Conservation (phyloP, 1,139 yeast genomes). For the Hyphopichia wangnamkhiaoensis region DNA sequence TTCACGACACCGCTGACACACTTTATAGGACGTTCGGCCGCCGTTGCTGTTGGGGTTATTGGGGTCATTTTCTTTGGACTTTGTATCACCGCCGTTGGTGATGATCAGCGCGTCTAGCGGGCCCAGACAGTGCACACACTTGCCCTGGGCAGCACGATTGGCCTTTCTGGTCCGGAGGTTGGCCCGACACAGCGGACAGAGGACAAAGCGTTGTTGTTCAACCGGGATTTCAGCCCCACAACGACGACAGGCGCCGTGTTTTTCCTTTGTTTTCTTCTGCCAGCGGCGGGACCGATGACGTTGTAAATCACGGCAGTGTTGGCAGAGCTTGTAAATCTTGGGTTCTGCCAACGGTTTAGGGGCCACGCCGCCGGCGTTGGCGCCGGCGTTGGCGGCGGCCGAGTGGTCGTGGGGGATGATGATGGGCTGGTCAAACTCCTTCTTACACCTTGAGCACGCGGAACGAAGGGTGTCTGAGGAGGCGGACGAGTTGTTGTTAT, state of each 20-base stretch:
- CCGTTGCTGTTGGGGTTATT: too few relatives aligned
- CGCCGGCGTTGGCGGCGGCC: too few relatives aligned
- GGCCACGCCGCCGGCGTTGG: too few relatives aligned
- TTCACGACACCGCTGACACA: slow-evolving; percentile 62
- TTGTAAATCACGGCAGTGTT: slow-evolving; percentile 64
- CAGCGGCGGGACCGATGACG: slow-evolving; percentile 62
- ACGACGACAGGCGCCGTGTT: slow-evolving; percentile 62
- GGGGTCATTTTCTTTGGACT: too few relatives aligned
- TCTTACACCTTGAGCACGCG: slow-evolving; percentile 60
- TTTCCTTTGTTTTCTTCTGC: slow-evolving; percentile 62
- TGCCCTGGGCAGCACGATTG: slow-evolving; percentile 60
- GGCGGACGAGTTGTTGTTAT: background rate
- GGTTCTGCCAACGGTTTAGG: slow-evolving; percentile 40
- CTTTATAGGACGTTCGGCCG: slow-evolving; percentile 50
- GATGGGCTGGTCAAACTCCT: slow-evolving; percentile 51
- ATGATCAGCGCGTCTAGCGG: slow-evolving; percentile 51
- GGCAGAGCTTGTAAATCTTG: slow-evolving; percentile 57
- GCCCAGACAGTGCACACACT: slow-evolving; percentile 69
- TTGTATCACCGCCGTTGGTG: slow-evolving; percentile 19
- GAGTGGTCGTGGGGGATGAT: slow-evolving; percentile 44
- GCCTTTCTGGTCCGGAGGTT: slow-evolving; percentile 57
- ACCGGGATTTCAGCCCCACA: slow-evolving; percentile 58
- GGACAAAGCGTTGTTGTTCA: slow-evolving; percentile 52
- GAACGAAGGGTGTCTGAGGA: slow-evolving; percentile 10
- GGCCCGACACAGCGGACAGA: slow-evolving; percentile 61